Percentiles rank a stretch among this genome's conserved stretches.
phyloP scores from a whole-genome alignment of 805 yeast species.

The Pichia nanzhaoensis region DNA sequence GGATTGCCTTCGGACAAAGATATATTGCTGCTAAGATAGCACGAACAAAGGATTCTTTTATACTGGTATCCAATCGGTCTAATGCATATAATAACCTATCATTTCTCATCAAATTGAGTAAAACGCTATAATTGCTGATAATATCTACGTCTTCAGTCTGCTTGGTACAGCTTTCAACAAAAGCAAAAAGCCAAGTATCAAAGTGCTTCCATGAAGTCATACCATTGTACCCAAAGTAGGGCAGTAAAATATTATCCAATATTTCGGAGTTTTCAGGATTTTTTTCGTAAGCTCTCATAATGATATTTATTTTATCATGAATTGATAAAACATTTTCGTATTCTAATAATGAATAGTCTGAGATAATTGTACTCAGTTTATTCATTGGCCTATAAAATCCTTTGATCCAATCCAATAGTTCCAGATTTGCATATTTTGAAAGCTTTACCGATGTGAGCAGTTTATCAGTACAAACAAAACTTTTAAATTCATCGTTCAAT shows the following conservation, averaged over 20 bases:
- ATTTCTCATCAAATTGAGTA: slow-evolving; percentile 20
- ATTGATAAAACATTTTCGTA: slow-evolving; percentile 15
- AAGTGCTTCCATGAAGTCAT: slow-evolving; percentile 14
- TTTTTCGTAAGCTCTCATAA: slow-evolving; percentile 13
- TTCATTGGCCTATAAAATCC: slow-evolving; percentile 22
- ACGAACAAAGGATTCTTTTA: slow-evolving; percentile 15
- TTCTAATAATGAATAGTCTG: slow-evolving; percentile 18
- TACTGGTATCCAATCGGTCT: neutral
- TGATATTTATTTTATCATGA: slow-evolving; percentile 18
- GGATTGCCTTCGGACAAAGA: slow-evolving; percentile 21
- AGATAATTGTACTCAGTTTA: slow-evolving; percentile 8
- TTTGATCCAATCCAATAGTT: slow-evolving; percentile 19
- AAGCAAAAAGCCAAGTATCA: slow-evolving; percentile 18
- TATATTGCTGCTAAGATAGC: slow-evolving; percentile 20
- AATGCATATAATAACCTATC: slow-evolving; percentile 17
- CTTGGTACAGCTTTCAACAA: slow-evolving; percentile 13
- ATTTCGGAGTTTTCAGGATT: slow-evolving; percentile 7
- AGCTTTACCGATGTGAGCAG: neutral
- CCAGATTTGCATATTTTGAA: slow-evolving; percentile 4
- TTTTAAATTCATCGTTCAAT: slow-evolving; percentile 15
- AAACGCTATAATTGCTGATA: slow-evolving; percentile 6
- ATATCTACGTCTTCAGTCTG: slow-evolving; percentile 9
- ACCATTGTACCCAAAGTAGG: slow-evolving; percentile 15
- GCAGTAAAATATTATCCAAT: slow-evolving; percentile 16
- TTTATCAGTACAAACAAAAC: slow-evolving; percentile 6